These are phyloP conservation scores for Pichia californica DNA, from an alignment of 805 yeast genomes.

Conservation along the genomic window DNA sequence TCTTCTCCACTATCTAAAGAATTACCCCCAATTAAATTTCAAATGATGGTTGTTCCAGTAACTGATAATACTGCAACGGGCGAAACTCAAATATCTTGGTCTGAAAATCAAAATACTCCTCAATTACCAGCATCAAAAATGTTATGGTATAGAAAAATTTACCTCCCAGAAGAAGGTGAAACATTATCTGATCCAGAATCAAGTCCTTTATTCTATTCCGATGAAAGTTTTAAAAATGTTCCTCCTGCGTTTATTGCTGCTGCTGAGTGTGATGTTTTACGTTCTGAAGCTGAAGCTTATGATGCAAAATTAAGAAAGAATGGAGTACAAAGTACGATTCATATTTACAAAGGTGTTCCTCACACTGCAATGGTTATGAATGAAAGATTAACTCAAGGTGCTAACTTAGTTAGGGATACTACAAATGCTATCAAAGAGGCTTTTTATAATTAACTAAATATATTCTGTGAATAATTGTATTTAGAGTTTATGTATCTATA, in stretches of 20 bases:
- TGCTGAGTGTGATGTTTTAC: slow-evolving; percentile 39
- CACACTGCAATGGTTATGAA: slow-evolving; percentile 48
- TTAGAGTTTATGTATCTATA: no score
- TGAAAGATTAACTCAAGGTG: slow-evolving; percentile 31
- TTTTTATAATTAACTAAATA: no score
- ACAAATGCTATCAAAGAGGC: slow-evolving; percentile 28
- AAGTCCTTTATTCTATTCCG: slow-evolving; percentile 36
- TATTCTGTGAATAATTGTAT: no score
- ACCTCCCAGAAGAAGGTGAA: slow-evolving; percentile 35
- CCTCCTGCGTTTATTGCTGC: slow-evolving; percentile 39
- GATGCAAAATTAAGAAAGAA: slow-evolving; percentile 31
- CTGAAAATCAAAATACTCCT: slow-evolving; percentile 33
- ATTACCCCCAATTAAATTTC: slow-evolving; percentile 33
- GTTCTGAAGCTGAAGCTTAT: slow-evolving; percentile 40
- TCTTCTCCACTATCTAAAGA: slow-evolving; percentile 17
- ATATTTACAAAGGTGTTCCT: slow-evolving; percentile 37
- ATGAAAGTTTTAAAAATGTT: slow-evolving; percentile 31
- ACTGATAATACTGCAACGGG: slow-evolving; percentile 36
- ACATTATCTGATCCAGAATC: slow-evolving; percentile 30
- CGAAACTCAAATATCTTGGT: slow-evolving; percentile 33
- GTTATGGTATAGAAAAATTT: slow-evolving; percentile 39
- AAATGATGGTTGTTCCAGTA: slow-evolving; percentile 39
- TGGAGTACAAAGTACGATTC: slow-evolving; percentile 32
- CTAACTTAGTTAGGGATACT: slow-evolving; percentile 28
- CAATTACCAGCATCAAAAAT: slow-evolving; percentile 40